Evolutionary conservation across 2,329 filamentous ascomycete genomes (phyloP).

Genomic region (Calycina marina): DNA sequence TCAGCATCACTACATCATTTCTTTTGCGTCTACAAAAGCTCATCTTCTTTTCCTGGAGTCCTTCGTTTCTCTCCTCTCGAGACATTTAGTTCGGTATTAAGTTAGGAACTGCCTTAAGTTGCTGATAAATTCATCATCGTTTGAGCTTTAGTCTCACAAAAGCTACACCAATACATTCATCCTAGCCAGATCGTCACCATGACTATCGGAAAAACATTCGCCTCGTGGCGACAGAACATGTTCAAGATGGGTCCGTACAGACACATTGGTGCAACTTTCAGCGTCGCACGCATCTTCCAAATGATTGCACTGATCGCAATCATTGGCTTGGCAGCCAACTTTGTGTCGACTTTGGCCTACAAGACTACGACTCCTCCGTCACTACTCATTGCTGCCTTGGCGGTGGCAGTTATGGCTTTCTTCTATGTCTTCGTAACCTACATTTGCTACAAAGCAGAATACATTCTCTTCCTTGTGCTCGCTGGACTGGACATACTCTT

Average conservation of each 20-base stretch:
- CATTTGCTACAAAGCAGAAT: constrained; percentile 66
- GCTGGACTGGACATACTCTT: constrained; percentile 52
- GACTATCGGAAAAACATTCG: too few relatives aligned
- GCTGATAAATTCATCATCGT: background rate
- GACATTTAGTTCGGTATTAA: constrained; percentile 18
- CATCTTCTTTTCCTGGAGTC: constrained; percentile 8
- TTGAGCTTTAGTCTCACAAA: too few relatives aligned
- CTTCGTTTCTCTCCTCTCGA: constrained; percentile 11
- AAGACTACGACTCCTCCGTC: constrained; percentile 50
- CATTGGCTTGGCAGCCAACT: constrained; percentile 70
- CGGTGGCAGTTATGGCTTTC: constrained; percentile 64
- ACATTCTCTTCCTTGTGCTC: constrained; percentile 60
- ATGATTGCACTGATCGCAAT: constrained; percentile 58
- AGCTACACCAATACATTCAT: too few relatives aligned
- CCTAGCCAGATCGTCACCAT: too few relatives aligned
- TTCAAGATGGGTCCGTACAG: constrained; percentile 28
- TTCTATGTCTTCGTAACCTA: constrained; percentile 69
- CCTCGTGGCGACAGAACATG: too few relatives aligned
- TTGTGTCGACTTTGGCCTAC: constrained; percentile 61
- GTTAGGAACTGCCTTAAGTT: background rate
- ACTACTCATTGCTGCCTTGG: constrained; percentile 64
- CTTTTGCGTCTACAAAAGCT: constrained; percentile 15
- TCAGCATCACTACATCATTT: constrained; percentile 16
- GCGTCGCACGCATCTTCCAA: constrained; percentile 56
- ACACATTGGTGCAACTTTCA: constrained; percentile 66